A percentile compares a stretch with the other conserved stretches of the same genome.
phyloP scores from a whole-genome alignment of 371 early-diverging fungal genomes.

The Mortierella sp. region DNA sequence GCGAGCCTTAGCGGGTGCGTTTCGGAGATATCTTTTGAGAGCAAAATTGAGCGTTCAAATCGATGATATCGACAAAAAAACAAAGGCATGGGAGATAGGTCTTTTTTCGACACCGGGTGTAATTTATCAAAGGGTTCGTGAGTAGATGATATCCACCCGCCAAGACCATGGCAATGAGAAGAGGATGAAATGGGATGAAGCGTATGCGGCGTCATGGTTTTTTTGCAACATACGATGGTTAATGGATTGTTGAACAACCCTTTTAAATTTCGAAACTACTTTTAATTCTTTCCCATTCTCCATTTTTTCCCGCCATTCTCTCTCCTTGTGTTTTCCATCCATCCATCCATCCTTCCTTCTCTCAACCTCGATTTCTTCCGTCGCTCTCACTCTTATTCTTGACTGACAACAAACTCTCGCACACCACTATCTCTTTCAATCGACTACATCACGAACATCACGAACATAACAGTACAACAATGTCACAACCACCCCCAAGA shows the following conservation, averaged over 20 bases:
- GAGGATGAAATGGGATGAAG: too few relatives aligned
- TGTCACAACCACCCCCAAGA: not conserved
- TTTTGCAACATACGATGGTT: too few relatives aligned
- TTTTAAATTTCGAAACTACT: not conserved
- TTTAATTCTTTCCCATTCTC: not conserved
- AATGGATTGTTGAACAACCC: not conserved
- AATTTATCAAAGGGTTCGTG: too few relatives aligned
- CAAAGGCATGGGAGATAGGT: too few relatives aligned
- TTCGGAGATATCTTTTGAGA: too few relatives aligned
- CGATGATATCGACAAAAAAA: too few relatives aligned
- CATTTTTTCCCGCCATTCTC: not conserved
- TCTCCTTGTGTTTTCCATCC: not conserved
- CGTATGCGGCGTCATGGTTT: too few relatives aligned
- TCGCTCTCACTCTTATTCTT: not conserved
- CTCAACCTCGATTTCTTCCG: not conserved
- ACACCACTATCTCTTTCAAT: too few relatives aligned
- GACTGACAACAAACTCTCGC: not conserved
- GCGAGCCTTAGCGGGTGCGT: too few relatives aligned
- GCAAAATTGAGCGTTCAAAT: too few relatives aligned
- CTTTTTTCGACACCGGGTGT: too few relatives aligned
- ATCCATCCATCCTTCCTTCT: not conserved
- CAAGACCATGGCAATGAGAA: not conserved
- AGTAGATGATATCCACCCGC: not conserved
- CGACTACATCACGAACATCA: too few relatives aligned
- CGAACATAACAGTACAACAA: not conserved